These are phyloP conservation scores for Claviceps digitariae DNA, from an alignment of 2,329 filamentous ascomycete species.

Conservation along the genomic window DNA sequence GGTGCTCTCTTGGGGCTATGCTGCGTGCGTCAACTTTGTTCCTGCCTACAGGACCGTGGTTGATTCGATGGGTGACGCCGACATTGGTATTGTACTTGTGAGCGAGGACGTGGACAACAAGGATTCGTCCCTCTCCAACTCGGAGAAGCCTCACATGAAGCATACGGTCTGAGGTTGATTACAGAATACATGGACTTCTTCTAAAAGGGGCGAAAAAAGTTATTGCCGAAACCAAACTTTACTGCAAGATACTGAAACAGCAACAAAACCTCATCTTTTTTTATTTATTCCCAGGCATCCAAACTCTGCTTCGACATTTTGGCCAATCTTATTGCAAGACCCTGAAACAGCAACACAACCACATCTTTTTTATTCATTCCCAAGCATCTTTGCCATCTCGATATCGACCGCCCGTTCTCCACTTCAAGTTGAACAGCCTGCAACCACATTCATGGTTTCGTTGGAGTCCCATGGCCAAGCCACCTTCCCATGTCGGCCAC, in stretches of 20 bases:
- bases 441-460: neutral
- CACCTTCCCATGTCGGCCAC: no score
- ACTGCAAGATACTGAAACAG: no score
- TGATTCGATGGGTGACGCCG: slow-evolving; percentile 38
- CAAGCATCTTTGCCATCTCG: no score
- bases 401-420: neutral
- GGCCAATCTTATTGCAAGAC: no score
- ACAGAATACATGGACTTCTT: no score
- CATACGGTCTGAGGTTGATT: neutral
- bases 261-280: neutral
- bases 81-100: slow-evolving; percentile 22
- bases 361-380: no score
- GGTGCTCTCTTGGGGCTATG: slow-evolving; percentile 40
- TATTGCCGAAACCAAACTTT: no score
- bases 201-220: no score
- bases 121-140: neutral
- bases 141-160: neutral
- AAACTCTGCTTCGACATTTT: neutral
- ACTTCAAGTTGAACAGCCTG: neutral
- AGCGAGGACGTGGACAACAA: neutral
- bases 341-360: no score
- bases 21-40: slow-evolving; percentile 51
- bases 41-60: slow-evolving; percentile 49
- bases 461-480: neutral
- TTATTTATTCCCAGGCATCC: no score